phyloP scores from a whole-genome alignment of 805 yeast species.

The Babjeviella inositovora region DNA sequence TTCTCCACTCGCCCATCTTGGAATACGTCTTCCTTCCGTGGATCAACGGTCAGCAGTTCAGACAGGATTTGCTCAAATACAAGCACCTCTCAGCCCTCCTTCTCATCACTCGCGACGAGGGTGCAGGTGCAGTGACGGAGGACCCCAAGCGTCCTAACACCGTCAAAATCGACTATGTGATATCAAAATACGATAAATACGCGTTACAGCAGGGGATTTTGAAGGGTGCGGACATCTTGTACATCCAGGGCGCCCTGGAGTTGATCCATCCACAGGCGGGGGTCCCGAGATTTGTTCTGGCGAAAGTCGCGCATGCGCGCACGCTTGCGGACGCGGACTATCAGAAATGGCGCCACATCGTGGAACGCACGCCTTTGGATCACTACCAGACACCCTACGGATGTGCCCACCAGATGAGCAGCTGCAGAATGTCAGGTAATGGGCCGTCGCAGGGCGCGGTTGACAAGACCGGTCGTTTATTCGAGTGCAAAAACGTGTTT shows the following conservation, averaged over 20 bases:
- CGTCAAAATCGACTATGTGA: constrained; percentile 17
- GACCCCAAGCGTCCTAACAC: constrained; percentile 16
- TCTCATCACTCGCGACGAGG: constrained; percentile 28
- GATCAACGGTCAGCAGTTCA: constrained; percentile 13
- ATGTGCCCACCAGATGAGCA: constrained; percentile 37
- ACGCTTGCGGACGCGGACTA: constrained; percentile 23
- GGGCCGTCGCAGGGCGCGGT: constrained; percentile 26
- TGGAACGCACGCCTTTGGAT: constrained; percentile 11
- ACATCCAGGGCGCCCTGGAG: constrained; percentile 29
- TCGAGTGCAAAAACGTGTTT: constrained; percentile 27
- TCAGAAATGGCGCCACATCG: constrained; percentile 9
- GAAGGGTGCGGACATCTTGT: constrained; percentile 23
- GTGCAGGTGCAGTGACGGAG: constrained; percentile 17
- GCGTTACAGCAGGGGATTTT: constrained; percentile 19
- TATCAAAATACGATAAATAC: constrained; percentile 20
- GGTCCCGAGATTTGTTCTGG: constrained; percentile 18
- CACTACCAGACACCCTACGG: constrained; percentile 18
- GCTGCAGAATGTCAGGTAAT: constrained; percentile 32
- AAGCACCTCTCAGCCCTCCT: constrained; percentile 19
- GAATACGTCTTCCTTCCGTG: constrained; percentile 24
- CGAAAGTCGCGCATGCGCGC: constrained; percentile 18
- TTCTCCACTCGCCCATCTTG: constrained; percentile 25
- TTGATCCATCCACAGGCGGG: constrained; percentile 16
- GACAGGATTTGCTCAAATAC: constrained; percentile 16
- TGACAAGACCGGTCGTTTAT: constrained; percentile 23